Percentiles rank a stretch among this genome's conserved stretches.
phyloP scores from a whole-genome alignment of 371 early-diverging fungal genomes.

The Gilbertella persicaria region DNA sequence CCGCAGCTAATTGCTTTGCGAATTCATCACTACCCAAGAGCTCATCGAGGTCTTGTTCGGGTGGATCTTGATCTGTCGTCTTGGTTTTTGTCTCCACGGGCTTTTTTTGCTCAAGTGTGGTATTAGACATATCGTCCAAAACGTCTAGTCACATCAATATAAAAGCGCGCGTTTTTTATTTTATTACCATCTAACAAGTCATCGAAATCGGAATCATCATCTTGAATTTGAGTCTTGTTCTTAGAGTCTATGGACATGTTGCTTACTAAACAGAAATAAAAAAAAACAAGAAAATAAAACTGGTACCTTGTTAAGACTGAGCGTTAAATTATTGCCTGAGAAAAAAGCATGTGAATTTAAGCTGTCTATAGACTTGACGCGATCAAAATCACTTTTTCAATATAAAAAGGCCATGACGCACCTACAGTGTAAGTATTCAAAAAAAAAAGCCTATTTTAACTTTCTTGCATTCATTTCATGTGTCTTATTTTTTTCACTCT shows the following conservation, averaged over 20 bases:
- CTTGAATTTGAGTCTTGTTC: constrained; percentile 29
- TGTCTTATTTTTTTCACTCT: too few relatives aligned
- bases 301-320: too few relatives aligned
- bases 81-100: constrained; percentile 8
- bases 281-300: too few relatives aligned
- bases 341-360: too few relatives aligned
- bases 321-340: too few relatives aligned
- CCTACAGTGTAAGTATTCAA: too few relatives aligned
- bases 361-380: too few relatives aligned
- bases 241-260: constrained; percentile 21
- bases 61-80: constrained; percentile 21
- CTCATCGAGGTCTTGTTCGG: constrained; percentile 28
- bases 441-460: too few relatives aligned
- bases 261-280: not conserved
- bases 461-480: too few relatives aligned
- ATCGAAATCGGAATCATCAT: constrained; percentile 61
- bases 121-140: constrained; percentile 47
- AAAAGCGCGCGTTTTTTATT: not conserved
- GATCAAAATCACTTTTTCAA: too few relatives aligned
- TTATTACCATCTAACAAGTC: constrained; percentile 62
- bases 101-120: constrained; percentile 7
- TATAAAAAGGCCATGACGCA: too few relatives aligned
- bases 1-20: constrained; percentile 71
- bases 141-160: constrained; percentile 39
- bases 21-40: constrained; percentile 72